Evolutionary conservation across 2,329 filamentous ascomycete genomes (phyloP).

Genomic region (Diaporthe amygdali): DNA sequence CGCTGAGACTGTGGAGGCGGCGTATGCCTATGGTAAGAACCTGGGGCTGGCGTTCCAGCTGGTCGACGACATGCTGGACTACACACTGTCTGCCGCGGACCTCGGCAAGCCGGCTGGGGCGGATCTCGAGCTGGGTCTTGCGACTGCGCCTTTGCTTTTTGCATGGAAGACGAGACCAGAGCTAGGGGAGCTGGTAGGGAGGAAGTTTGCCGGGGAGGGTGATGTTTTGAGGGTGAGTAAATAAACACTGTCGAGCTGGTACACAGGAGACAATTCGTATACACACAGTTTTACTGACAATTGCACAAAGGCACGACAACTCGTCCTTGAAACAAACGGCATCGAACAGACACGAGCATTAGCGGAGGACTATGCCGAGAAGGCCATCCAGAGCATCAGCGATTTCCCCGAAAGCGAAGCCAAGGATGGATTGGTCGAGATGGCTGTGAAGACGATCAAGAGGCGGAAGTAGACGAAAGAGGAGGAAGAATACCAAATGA

Average conservation of each 20-base stretch:
- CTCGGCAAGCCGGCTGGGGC: conserved; percentile 95
- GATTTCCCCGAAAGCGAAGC: conserved; percentile 93
- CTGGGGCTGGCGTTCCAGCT: conserved; percentile 94
- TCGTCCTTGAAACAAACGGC: conserved; percentile 84
- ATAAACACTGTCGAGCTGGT: neutral
- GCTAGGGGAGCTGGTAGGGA: conserved; percentile 84
- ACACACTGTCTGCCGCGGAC: conserved; percentile 83
- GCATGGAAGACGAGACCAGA: conserved; percentile 91
- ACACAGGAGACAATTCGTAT: neutral
- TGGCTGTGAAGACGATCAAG: conserved; percentile 91
- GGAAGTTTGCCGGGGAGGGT: conserved; percentile 84
- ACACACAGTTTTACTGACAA: conserved; percentile 12
- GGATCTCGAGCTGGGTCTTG: conserved; percentile 89
- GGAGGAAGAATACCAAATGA: neutral
- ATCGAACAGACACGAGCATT: conserved; percentile 90
- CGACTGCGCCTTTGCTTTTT: conserved; percentile 92
- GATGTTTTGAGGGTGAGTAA: conserved; percentile 80
- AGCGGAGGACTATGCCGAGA: conserved; percentile 88
- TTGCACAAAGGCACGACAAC: conserved; percentile 73
- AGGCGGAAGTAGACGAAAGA: conserved; percentile 70
- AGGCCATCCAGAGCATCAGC: conserved; percentile 83
- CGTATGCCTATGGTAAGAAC: conserved; percentile 92
- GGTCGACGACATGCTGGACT: conserved; percentile 97
- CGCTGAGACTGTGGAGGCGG: conserved; percentile 82
- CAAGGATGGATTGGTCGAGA: conserved; percentile 88